Conservation (phyloP, 2,329 filamentous ascomycete species). For the Chrysosporium keratinophilum region DNA sequence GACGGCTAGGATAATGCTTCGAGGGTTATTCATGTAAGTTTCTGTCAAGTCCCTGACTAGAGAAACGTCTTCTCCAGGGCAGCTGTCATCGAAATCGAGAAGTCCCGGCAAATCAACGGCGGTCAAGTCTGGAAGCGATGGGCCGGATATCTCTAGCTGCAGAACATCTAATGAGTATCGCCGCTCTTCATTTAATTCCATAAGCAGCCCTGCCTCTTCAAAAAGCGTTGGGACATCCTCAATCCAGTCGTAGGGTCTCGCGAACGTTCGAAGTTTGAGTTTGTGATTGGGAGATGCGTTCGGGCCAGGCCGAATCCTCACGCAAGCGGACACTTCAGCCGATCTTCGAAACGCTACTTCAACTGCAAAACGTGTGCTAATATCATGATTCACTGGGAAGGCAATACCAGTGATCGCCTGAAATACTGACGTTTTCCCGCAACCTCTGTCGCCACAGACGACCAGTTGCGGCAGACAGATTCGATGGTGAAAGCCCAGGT, state of each 20-base stretch:
- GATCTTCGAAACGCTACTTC: conserved; percentile 44
- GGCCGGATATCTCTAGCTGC: conserved; percentile 50
- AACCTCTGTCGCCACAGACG: conserved; percentile 16
- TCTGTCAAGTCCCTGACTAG: conserved; percentile 41
- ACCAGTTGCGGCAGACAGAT: conserved; percentile 16
- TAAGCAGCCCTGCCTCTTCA: conserved; percentile 19
- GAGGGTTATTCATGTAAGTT: conserved; percentile 33
- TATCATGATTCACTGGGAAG: conserved; percentile 33
- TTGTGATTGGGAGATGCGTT: conserved; percentile 18
- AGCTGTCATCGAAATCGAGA: conserved; percentile 45
- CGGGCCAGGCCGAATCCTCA: conserved; percentile 21
- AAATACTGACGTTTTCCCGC: conserved; percentile 18
- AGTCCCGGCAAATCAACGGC: conserved; percentile 54
- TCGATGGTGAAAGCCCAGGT: conserved; percentile 15
- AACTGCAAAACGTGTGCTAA: conserved; percentile 51
- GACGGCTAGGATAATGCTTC: conserved; percentile 41
- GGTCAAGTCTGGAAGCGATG: conserved; percentile 50
- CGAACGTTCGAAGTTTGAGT: conserved; percentile 18
- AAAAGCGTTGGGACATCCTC: conserved; percentile 21
- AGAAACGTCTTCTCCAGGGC: conserved; percentile 44
- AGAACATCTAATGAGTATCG: conserved; percentile 40
- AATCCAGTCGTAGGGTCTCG: conserved; percentile 18
- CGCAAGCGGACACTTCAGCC: conserved; percentile 16
- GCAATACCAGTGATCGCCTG: conserved; percentile 16
- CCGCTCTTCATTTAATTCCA: conserved; percentile 19